A percentile compares a stretch with the other conserved stretches of the same genome.
Conservation (phyloP, 139 green algal genomes). For the Chlamydomonas sphaeroides region DNA sequence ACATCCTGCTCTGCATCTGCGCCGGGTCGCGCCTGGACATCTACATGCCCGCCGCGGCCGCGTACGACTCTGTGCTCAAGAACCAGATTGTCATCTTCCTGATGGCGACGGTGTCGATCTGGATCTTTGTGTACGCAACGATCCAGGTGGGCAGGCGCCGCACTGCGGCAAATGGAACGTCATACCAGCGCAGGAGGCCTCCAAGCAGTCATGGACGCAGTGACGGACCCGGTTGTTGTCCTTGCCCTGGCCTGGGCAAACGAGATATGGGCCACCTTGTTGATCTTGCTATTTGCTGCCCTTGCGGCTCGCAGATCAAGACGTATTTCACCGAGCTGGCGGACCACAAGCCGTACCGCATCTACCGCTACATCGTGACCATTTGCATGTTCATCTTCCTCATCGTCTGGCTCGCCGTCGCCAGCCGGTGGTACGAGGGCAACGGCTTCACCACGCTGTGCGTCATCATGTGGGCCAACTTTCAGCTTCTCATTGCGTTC, state of each 20-base stretch:
- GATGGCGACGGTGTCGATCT: constrained; percentile 45
- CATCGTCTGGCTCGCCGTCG: constrained; percentile 35
- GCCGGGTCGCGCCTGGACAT: constrained; percentile 47
- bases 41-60: background rate
- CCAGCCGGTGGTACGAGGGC: constrained; percentile 35
- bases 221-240: no score
- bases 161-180: background rate
- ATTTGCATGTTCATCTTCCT: constrained; percentile 32
- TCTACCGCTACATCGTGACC: constrained; percentile 48
- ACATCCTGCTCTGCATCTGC: constrained; percentile 47
- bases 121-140: constrained; percentile 21
- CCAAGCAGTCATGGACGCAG: no score
- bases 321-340: constrained; percentile 46
- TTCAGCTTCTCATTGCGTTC: constrained; percentile 50
- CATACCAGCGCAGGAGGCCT: no score
- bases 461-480: constrained; percentile 60
- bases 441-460: constrained; percentile 44
- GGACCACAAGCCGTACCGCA: constrained; percentile 59
- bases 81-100: constrained; percentile 51
- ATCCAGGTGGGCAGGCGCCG: constrained; percentile 37
- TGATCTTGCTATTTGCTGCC: background rate
- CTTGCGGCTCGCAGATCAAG: background rate
- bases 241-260: no score
- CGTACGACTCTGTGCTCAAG: constrained; percentile 4
- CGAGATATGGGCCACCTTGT: no score